Evolutionary conservation across 2,329 filamentous ascomycete genomes (phyloP).

Genomic region (Botrytis squamosa): DNA sequence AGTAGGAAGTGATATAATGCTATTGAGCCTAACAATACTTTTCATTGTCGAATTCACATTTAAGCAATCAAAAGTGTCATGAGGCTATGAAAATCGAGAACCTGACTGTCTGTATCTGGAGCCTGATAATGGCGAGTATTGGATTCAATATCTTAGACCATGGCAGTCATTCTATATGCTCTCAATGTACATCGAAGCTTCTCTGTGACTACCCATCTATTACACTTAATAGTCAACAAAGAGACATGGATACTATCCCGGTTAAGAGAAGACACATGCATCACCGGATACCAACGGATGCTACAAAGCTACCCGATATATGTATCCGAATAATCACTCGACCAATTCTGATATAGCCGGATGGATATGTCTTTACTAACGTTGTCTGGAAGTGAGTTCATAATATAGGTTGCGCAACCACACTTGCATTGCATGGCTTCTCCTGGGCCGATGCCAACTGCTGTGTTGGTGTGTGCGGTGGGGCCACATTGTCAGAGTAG

Average conservation of each 20-base stretch:
- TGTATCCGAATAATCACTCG: background rate
- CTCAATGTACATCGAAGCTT: background rate
- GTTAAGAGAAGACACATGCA: background rate
- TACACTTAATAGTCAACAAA: background rate
- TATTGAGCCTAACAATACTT: background rate
- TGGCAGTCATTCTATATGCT: background rate
- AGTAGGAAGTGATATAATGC: background rate
- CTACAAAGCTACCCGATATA: background rate
- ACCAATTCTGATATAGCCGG: background rate
- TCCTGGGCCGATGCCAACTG: too few relatives aligned
- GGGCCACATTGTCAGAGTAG: background rate
- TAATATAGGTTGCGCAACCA: background rate
- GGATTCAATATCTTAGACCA: background rate
- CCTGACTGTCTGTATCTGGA: background rate
- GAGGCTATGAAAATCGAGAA: background rate
- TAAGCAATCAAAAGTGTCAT: background rate
- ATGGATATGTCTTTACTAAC: background rate
- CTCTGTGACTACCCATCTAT: background rate
- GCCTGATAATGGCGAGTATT: background rate
- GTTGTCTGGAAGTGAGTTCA: background rate
- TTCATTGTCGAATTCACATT: background rate
- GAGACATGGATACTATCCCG: background rate
- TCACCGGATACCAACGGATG: background rate
- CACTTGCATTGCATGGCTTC: background rate
- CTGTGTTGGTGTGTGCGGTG: background rate